phyloP scores from a whole-genome alignment of 345 rosid species.

The Heritiera littoralis region DNA sequence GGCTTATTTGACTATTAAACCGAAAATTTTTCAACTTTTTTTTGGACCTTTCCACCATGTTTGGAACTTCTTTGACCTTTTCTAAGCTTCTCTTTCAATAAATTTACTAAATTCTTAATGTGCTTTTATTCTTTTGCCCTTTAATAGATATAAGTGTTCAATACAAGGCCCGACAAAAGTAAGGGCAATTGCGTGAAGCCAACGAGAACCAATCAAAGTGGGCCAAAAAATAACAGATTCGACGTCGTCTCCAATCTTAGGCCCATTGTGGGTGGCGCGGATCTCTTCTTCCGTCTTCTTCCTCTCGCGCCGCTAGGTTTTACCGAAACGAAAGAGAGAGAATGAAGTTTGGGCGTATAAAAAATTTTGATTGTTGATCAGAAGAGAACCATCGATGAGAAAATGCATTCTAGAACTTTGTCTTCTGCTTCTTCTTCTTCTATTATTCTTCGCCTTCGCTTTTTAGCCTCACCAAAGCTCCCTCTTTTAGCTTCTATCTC shows the following conservation, averaged over 20 bases:
- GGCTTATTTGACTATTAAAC: no score
- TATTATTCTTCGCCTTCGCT: constrained; percentile 3
- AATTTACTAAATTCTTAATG: neutral
- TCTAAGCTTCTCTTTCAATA: neutral
- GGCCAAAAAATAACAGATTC: neutral
- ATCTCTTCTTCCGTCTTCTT: neutral
- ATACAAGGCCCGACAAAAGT: neutral
- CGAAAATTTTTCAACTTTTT: no score
- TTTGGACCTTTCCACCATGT: no score
- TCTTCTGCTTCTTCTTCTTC: neutral
- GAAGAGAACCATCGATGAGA: constrained; percentile 32
- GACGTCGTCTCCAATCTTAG: neutral
- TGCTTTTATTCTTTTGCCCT: no score
- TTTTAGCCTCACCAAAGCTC: neutral
- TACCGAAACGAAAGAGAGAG: neutral
- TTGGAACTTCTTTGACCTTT: neutral
- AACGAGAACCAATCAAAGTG: neutral
- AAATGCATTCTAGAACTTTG: constrained; percentile 40
- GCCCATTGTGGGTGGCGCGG: neutral
- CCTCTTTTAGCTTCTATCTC: neutral
- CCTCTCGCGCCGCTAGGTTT: neutral
- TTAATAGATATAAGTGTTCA: no score
- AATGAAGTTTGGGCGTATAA: neutral
- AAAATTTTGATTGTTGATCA: neutral
- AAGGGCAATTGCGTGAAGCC: neutral